Evolutionary conservation across 1,284 basidiomycete genomes (phyloP).

Genomic region (Phellopilus nigrolimitatus): DNA sequence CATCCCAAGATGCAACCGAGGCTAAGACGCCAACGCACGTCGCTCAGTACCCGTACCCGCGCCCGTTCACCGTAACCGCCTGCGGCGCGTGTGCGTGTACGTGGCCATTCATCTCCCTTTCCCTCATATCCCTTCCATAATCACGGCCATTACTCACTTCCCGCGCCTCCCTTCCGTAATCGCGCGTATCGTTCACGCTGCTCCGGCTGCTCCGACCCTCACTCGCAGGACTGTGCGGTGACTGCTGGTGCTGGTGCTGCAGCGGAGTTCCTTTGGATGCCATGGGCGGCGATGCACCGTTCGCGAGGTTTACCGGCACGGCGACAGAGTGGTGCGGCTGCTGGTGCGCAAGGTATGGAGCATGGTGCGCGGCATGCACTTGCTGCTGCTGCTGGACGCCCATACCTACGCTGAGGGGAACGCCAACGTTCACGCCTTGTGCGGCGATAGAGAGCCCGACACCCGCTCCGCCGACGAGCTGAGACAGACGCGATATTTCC

Average conservation of each 20-base stretch:
- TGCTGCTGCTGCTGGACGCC: constrained; percentile 14
- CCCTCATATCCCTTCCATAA: constrained; percentile 13
- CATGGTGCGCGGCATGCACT: background rate
- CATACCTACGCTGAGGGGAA: constrained; percentile 6
- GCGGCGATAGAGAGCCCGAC: constrained; percentile 32
- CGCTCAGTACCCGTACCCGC: constrained; percentile 17
- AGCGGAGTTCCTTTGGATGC: background rate
- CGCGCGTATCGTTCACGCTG: constrained; percentile 14
- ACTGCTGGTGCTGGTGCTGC: constrained; percentile 8
- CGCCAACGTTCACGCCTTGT: constrained; percentile 1
- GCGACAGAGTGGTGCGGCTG: constrained; percentile 18
- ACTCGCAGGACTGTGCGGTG: constrained; percentile 11
- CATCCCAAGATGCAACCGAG: too few species aligned
- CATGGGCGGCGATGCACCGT: constrained; percentile 7
- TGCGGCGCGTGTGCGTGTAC: constrained; percentile 12
- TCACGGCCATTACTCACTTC: background rate
- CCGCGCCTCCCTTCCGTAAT: background rate
- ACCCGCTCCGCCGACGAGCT: constrained; percentile 61
- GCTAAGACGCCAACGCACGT: background rate
- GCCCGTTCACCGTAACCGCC: constrained; percentile 16
- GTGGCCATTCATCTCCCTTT: constrained; percentile 14
- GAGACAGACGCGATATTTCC: constrained; percentile 71
- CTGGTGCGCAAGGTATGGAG: constrained; percentile 12
- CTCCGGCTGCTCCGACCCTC: constrained; percentile 18
- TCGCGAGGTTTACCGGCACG: constrained; percentile 12